These are phyloP conservation scores for Sporobolomyces pararoseus DNA, from an alignment of 768 basidiomycete species.

Conservation along the genomic window DNA sequence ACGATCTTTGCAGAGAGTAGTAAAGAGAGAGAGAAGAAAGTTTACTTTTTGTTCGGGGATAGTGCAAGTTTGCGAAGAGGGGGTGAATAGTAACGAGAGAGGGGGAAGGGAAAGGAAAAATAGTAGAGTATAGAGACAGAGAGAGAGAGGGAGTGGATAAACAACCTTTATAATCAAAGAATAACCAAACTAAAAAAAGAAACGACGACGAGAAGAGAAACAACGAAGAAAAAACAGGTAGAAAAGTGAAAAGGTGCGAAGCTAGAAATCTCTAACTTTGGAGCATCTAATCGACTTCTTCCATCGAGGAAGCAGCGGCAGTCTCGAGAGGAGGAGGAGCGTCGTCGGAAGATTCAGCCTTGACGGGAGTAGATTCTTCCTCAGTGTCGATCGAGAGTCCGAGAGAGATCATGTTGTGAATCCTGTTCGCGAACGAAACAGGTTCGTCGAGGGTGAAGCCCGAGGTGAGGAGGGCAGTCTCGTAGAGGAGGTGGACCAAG, in stretches of 20 bases:
- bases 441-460: conserved; percentile 96
- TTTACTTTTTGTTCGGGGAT: too few relatives aligned
- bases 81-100: too few relatives aligned
- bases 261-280: not conserved
- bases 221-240: not conserved
- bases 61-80: too few relatives aligned
- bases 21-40: too few relatives aligned
- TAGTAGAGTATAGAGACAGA: not conserved
- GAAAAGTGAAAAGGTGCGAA: not conserved
- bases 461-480: conserved; percentile 91
- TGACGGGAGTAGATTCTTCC: conserved; percentile 61
- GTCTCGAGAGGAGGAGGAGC: conserved; percentile 49
- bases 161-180: too few relatives aligned
- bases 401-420: conserved; percentile 88
- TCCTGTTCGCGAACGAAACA: conserved; percentile 88
- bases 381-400: conserved; percentile 82
- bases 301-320: conserved; percentile 79
- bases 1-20: too few relatives aligned
- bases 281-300: conserved; percentile 65
- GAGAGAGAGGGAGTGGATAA: not conserved
- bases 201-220: not conserved
- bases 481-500: conserved; percentile 90
- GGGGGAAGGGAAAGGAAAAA: not conserved
- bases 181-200: not conserved
- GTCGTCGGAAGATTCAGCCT: conserved; percentile 52